Evolutionary conservation across 257 asterid species (phyloP).

Genomic region (Linderniella brevidens): DNA sequence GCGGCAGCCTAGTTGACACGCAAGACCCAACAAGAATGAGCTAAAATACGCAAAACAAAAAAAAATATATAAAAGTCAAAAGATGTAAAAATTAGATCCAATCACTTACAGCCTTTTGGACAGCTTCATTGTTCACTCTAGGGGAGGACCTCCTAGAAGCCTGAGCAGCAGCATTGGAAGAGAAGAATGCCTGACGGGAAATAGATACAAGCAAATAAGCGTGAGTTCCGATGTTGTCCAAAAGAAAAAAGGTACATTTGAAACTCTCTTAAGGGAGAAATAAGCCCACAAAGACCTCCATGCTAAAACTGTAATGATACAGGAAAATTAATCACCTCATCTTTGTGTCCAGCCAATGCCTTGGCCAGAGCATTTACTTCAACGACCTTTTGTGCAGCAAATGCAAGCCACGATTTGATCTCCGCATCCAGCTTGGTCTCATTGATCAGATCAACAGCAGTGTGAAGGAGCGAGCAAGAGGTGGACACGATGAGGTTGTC

Average conservation of each 20-base stretch:
- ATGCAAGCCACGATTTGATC: constrained; percentile 94
- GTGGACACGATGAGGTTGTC: constrained; percentile 95
- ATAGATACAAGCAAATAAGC: not conserved
- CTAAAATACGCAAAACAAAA: not conserved
- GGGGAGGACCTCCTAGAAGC: constrained; percentile 96
- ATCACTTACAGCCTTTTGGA: constrained; percentile 86
- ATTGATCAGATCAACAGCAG: constrained; percentile 82
- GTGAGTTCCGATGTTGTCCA: too few species aligned
- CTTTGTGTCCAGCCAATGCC: constrained; percentile 71
- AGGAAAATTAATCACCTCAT: constrained; percentile 34
- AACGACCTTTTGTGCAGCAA: constrained; percentile 87
- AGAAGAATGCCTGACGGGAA: constrained; percentile 47
- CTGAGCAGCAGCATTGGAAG: constrained; percentile 78
- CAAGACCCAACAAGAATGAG: not conserved
- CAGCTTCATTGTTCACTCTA: constrained; percentile 79
- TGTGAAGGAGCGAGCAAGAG: constrained; percentile 82
- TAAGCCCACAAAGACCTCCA: not conserved
- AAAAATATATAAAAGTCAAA: not conserved
- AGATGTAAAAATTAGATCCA: constrained; percentile 7
- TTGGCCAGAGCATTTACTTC: constrained; percentile 93
- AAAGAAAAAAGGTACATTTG: not conserved
- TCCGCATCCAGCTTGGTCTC: constrained; percentile 81
- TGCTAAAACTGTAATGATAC: not conserved
- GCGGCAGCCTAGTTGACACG: constrained; percentile 47
- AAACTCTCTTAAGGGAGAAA: too few species aligned